Percentiles rank a stretch among this genome's conserved stretches.
Conservation (phyloP, 768 basidiomycete genomes). For the Russula dissimulans region DNA sequence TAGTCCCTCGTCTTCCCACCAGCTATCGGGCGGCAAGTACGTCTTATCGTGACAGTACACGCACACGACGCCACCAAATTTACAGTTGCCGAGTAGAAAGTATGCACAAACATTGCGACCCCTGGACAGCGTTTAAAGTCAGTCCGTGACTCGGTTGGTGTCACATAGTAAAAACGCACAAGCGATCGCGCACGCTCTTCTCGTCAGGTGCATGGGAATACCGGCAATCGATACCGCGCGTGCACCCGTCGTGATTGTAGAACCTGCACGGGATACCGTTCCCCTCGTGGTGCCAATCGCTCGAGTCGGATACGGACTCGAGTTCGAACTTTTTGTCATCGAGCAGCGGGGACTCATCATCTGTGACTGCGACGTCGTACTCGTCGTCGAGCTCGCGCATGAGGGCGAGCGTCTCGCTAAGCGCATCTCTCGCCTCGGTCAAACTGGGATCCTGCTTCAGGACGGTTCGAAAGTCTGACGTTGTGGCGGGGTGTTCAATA, state of each 20-base stretch:
- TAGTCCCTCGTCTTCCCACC: conserved; percentile 31
- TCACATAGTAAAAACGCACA: conserved; percentile 31
- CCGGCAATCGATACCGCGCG: conserved; percentile 32
- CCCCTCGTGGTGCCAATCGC: conserved; percentile 43
- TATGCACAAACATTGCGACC: conserved; percentile 44
- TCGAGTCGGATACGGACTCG: conserved; percentile 42
- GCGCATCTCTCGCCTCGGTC: conserved; percentile 18
- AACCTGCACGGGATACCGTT: conserved; percentile 46
- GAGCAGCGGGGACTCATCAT: conserved; percentile 18
- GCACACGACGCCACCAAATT: conserved; percentile 32
- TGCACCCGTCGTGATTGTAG: conserved; percentile 48
- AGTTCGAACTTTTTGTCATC: conserved; percentile 30
- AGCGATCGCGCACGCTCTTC: conserved; percentile 44
- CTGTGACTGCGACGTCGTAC: conserved; percentile 3
- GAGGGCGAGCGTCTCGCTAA: conserved; percentile 11
- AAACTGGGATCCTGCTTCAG: conserved; percentile 25
- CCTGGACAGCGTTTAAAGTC: conserved; percentile 24
- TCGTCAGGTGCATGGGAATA: conserved; percentile 48
- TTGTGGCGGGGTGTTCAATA: too few relatives aligned
- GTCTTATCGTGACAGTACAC: conserved; percentile 40
- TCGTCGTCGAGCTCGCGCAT: background rate
- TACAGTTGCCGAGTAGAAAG: conserved; percentile 34
- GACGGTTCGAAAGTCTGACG: conserved; percentile 2
- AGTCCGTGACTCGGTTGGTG: background rate
- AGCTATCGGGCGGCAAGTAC: conserved; percentile 36